A percentile compares a stretch with the other conserved stretches of the same genome.
phyloP scores from a whole-genome alignment of 31 red algal genomes.

The Asparagopsis taxiformis region DNA sequence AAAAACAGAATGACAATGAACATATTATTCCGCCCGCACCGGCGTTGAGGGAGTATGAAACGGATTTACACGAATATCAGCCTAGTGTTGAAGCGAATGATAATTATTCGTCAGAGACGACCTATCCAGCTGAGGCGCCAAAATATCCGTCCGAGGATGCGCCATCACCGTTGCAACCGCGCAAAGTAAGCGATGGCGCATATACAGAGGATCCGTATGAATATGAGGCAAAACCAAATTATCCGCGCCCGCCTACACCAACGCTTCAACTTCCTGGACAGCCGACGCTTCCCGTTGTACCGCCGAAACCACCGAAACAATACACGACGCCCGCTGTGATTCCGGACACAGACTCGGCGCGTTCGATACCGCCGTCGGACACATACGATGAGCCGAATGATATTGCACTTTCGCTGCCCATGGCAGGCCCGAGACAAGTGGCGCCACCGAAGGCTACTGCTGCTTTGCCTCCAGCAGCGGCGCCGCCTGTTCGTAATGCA shows the following conservation, averaged over 20 bases:
- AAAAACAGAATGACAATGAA: too few species aligned
- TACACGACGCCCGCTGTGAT: neutral
- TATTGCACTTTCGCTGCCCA: too few species aligned
- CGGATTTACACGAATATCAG: too few species aligned
- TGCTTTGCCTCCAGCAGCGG: neutral
- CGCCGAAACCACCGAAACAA: neutral
- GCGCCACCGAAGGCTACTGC: neutral
- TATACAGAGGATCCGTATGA: too few species aligned
- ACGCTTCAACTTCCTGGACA: neutral
- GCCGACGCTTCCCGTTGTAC: neutral
- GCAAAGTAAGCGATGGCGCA: too few species aligned
- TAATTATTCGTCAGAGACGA: neutral
- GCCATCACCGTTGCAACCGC: constrained; percentile 23
- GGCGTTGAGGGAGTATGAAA: constrained; percentile 22
- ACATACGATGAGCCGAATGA: neutral
- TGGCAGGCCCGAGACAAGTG: neutral
- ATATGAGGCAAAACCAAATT: too few species aligned
- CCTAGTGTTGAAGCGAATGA: too few species aligned
- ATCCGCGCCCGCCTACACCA: neutral
- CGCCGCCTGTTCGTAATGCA: neutral
- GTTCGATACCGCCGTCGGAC: neutral
- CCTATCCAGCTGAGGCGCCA: neutral
- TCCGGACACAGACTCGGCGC: neutral
- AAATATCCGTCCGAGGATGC: constrained; percentile 27
- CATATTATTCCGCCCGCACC: constrained; percentile 38